These are phyloP conservation scores for Salisapilia sapeloensis DNA, from an alignment of 352 stramenopile species.

Conservation along the genomic window DNA sequence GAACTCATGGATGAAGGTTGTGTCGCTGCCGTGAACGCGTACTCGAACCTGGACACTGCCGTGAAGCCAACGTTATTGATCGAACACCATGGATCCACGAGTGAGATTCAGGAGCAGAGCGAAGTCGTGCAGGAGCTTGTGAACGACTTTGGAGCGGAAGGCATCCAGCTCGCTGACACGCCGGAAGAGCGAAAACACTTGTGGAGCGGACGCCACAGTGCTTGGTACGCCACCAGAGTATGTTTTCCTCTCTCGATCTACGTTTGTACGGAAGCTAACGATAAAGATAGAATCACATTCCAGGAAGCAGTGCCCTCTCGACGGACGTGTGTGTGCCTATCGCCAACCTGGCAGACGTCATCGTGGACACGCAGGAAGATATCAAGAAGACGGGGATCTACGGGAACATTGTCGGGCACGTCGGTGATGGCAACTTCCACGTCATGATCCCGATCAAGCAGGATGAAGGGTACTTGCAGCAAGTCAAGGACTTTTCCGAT, in stretches of 20 bases:
- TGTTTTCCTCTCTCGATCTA: constrained; percentile 1
- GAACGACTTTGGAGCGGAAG: constrained; percentile 62
- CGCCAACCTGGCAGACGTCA: constrained; percentile 84
- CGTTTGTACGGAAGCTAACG: neutral
- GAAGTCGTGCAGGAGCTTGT: constrained; percentile 71
- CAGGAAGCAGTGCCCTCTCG: constrained; percentile 65
- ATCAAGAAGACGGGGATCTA: constrained; percentile 79
- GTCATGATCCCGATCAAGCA: constrained; percentile 87
- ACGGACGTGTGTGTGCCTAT: constrained; percentile 97
- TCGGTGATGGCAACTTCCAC: constrained; percentile 97
- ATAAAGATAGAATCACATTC: constrained; percentile 32
- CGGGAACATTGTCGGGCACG: constrained; percentile 85
- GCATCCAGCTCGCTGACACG: constrained; percentile 62
- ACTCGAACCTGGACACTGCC: constrained; percentile 61
- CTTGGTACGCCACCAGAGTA: constrained; percentile 77
- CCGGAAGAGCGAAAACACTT: constrained; percentile 68
- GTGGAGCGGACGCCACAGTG: constrained; percentile 66
- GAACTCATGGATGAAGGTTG: constrained; percentile 76
- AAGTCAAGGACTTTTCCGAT: constrained; percentile 81
- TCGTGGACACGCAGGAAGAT: constrained; percentile 86
- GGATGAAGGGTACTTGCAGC: constrained; percentile 69
- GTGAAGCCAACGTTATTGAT: constrained; percentile 88
- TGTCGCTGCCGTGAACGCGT: constrained; percentile 71
- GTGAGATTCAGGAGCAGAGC: constrained; percentile 81
- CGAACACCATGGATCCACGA: constrained; percentile 80